Evolutionary conservation across 768 basidiomycete genomes (phyloP).

Genomic region (Suillus fuscotomentosus): DNA sequence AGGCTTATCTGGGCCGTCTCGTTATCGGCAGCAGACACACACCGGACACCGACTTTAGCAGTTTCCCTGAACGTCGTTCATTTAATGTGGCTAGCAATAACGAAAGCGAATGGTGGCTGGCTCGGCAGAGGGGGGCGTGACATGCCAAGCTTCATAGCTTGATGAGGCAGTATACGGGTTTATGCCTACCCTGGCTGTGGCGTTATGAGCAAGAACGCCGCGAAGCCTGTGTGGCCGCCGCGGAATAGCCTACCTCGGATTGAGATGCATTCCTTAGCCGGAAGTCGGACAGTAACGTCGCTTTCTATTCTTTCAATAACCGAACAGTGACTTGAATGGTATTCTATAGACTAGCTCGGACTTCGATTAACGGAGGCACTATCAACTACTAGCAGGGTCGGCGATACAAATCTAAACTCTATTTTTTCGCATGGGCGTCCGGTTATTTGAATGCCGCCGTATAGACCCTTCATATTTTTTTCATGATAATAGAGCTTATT

Average conservation of each 20-base stretch:
- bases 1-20: constrained; percentile 26
- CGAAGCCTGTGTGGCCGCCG: constrained; percentile 43
- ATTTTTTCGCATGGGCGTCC: neutral
- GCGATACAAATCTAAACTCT: constrained; percentile 3
- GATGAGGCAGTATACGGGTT: constrained; percentile 29
- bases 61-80: constrained; percentile 31
- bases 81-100: constrained; percentile 27
- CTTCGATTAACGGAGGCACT: constrained; percentile 1
- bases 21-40: constrained; percentile 43
- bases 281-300: neutral
- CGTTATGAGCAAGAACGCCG: constrained; percentile 54
- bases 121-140: constrained; percentile 26
- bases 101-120: constrained; percentile 27
- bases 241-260: constrained; percentile 38
- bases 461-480: neutral
- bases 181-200: constrained; percentile 43
- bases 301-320: constrained; percentile 1
- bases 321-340: neutral
- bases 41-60: constrained; percentile 41
- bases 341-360: neutral
- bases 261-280: constrained; percentile 19
- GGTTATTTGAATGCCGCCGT: constrained; percentile 2
- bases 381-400: neutral
- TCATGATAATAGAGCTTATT: neutral
- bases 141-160: constrained; percentile 21